Percentiles rank a stretch among this genome's conserved stretches.
phyloP scores from a whole-genome alignment of 2,329 filamentous ascomycete species.

The Hypoxylon sp. region DNA sequence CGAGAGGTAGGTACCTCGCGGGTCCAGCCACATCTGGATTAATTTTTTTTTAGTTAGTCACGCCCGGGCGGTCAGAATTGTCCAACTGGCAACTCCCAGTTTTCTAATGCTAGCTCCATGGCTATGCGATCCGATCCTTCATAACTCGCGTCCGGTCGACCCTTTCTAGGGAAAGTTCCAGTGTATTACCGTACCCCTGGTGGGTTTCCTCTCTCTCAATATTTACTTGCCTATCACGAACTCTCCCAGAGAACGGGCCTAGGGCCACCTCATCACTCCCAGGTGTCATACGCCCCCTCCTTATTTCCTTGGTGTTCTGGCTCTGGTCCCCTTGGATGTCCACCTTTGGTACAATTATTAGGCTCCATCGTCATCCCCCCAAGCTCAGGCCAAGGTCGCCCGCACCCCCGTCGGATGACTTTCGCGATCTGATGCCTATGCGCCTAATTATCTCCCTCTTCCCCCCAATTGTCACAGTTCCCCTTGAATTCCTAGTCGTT shows the following conservation, averaged over 20 bases:
- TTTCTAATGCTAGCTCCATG: constrained; percentile 24
- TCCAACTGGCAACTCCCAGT: constrained; percentile 23
- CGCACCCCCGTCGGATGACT: constrained; percentile 43
- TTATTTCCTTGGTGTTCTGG: constrained; percentile 20
- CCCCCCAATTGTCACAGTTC: constrained; percentile 33
- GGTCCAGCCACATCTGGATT: constrained; percentile 35
- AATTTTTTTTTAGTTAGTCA: constrained; percentile 31
- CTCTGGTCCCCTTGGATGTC: constrained; percentile 24
- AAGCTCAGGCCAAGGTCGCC: constrained; percentile 37
- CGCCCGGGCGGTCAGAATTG: constrained; percentile 24
- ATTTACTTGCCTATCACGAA: constrained; percentile 24
- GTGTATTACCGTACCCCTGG: constrained; percentile 37
- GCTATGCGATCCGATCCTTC: constrained; percentile 39
- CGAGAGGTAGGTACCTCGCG: constrained; percentile 12
- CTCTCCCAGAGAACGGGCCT: constrained; percentile 6
- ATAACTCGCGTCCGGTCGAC: constrained; percentile 19
- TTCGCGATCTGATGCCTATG: constrained; percentile 49
- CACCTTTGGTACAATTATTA: constrained; percentile 43
- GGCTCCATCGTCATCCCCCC: constrained; percentile 44
- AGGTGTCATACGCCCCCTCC: constrained; percentile 40
- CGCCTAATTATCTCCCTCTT: constrained; percentile 37
- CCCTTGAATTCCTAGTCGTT: constrained; percentile 49
- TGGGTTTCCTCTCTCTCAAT: constrained; percentile 11
- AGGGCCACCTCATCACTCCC: constrained; percentile 37
- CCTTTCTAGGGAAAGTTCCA: constrained; percentile 38